Conservation (phyloP, 2,329 filamentous ascomycete species). For the Aspergillus sergii region DNA sequence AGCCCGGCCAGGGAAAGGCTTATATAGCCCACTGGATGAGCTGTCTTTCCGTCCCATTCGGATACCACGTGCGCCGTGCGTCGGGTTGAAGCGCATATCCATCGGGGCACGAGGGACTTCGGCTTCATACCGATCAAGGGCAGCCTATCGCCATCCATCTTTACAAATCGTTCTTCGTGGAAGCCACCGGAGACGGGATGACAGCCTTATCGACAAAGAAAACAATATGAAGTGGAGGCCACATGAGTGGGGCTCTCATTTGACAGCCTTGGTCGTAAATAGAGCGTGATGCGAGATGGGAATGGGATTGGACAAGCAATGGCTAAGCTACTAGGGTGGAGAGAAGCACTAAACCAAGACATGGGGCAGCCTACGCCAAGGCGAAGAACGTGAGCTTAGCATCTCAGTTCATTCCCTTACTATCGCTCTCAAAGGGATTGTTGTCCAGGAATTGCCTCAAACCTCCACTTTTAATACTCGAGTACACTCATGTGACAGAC, state of each 20-base stretch:
- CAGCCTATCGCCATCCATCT: not conserved
- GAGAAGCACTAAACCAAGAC: not conserved
- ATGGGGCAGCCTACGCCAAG: not conserved
- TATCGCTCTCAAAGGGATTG: too few relatives aligned
- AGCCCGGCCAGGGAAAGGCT: not conserved
- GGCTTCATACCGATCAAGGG: not conserved
- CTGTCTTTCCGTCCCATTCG: not conserved
- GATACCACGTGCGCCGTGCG: not conserved
- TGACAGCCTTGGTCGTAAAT: not conserved
- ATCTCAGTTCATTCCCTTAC: not conserved
- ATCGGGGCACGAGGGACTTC: not conserved
- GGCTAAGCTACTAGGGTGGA: not conserved
- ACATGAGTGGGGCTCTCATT: not conserved
- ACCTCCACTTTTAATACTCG: not conserved
- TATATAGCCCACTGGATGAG: not conserved
- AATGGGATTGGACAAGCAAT: slow-evolving; percentile 1
- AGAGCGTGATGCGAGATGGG: not conserved
- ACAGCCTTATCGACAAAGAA: not conserved
- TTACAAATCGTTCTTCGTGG: not conserved
- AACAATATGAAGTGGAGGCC: too few relatives aligned
- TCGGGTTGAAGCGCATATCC: not conserved
- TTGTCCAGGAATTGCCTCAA: not conserved
- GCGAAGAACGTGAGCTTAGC: not conserved
- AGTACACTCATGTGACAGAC: not conserved
- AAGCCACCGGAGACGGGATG: not conserved